Percentiles rank a stretch among this genome's conserved stretches.
Conservation (phyloP, 805 yeast species). For the Candida ficus region DNA sequence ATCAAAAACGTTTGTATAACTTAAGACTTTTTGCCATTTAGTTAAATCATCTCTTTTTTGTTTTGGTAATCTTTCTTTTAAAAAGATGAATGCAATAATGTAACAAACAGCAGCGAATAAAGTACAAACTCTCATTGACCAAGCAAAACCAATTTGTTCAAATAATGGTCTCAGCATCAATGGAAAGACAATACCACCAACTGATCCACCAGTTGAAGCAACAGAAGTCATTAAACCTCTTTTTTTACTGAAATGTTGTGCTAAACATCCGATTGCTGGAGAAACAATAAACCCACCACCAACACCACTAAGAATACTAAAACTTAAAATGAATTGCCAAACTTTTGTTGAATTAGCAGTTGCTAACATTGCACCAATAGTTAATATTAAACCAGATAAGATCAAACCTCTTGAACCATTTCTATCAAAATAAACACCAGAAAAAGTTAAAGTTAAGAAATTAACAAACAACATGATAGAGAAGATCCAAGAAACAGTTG, state of each 20-base stretch:
- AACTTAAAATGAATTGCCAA: slow-evolving; percentile 57
- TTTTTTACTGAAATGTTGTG: slow-evolving; percentile 56
- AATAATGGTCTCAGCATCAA: slow-evolving; percentile 44
- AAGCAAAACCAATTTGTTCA: slow-evolving; percentile 41
- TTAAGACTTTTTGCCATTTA: slow-evolving; percentile 25
- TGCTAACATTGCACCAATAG: slow-evolving; percentile 44
- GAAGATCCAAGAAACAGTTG: slow-evolving; percentile 59
- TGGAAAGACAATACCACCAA: slow-evolving; percentile 54
- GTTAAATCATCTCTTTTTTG: slow-evolving; percentile 21
- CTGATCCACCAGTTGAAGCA: slow-evolving; percentile 45
- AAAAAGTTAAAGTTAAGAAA: slow-evolving; percentile 43
- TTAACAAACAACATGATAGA: slow-evolving; percentile 48
- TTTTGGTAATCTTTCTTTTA: slow-evolving; percentile 36
- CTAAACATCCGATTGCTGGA: slow-evolving; percentile 53
- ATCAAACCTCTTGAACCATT: slow-evolving; percentile 43
- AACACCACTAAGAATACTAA: slow-evolving; percentile 48
- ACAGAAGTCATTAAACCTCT: slow-evolving; percentile 51
- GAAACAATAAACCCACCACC: slow-evolving; percentile 54
- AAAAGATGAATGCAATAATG: slow-evolving; percentile 28
- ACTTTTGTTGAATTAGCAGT: slow-evolving; percentile 44
- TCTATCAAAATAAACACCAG: slow-evolving; percentile 54
- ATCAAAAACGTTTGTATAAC: slow-evolving; percentile 26
- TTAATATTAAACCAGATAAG: slow-evolving; percentile 34
- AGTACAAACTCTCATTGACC: slow-evolving; percentile 52
- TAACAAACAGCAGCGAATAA: slow-evolving; percentile 37